phyloP scores from a whole-genome alignment of 75 land plant genomes.

The Pinus taeda region DNA sequence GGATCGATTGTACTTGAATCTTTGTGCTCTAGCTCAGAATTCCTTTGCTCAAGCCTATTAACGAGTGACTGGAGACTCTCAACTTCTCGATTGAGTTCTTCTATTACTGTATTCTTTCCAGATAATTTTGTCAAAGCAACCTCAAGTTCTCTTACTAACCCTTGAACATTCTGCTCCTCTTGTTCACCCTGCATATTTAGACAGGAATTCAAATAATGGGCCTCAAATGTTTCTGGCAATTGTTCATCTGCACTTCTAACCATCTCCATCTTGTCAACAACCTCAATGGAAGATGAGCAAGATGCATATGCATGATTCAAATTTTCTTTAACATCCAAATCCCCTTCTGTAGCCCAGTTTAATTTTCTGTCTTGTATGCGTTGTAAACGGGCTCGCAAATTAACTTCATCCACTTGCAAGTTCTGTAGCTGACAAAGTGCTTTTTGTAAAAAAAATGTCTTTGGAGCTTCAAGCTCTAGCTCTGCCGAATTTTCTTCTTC shows the following conservation, averaged over 20 bases:
- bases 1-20: constrained; percentile 2
- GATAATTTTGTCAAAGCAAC: constrained; percentile 1
- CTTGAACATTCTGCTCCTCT: background rate
- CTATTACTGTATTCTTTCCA: constrained; percentile 4
- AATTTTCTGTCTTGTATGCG: background rate
- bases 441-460: background rate
- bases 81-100: constrained; percentile 4
- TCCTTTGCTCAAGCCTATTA: constrained; percentile 9
- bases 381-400: background rate
- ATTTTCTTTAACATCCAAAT: background rate
- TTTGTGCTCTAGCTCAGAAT: background rate
- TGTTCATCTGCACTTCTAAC: background rate
- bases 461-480: constrained; percentile 3
- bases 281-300: background rate
- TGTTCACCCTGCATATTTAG: constrained; percentile 2
- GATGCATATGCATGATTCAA: background rate
- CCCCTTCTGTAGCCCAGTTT: background rate
- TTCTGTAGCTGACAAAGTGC: background rate
- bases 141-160: background rate
- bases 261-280: background rate
- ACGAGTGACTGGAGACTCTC: constrained; percentile 1
- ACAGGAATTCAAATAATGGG: background rate
- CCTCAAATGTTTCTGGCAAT: background rate
- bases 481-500: background rate
- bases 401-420: background rate